Evolutionary conservation across 2,329 filamentous ascomycete species (phyloP).

Genomic region (Fonsecaea monophora): DNA sequence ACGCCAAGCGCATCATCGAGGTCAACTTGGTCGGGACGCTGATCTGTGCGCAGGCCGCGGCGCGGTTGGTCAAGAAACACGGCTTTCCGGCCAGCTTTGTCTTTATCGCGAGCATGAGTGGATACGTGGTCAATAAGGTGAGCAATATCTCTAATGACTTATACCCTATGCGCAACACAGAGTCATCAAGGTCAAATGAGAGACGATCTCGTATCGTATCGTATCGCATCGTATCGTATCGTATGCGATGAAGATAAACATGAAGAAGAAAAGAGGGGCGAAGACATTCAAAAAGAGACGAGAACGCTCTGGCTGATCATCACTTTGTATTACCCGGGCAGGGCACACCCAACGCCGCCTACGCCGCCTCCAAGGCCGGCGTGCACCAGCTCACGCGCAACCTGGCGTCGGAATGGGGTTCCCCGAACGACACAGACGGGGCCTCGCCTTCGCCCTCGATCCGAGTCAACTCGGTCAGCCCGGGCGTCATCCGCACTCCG

Average conservation of each 20-base stretch:
- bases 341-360: slow-evolving; percentile 61
- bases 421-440: slow-evolving; percentile 59
- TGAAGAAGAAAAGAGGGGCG: too few relatives aligned
- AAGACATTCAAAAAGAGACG: too few relatives aligned
- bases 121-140: slow-evolving; percentile 70
- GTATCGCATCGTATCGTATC: too few relatives aligned
- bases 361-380: slow-evolving; percentile 70
- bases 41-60: slow-evolving; percentile 55
- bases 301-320: neutral
- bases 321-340: neutral
- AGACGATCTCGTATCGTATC: too few relatives aligned
- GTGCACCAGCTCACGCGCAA: slow-evolving; percentile 68
- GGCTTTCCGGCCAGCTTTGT: slow-evolving; percentile 70
- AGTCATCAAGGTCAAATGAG: too few relatives aligned
- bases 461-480: slow-evolving; percentile 60
- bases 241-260: too few relatives aligned
- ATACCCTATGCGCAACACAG: neutral
- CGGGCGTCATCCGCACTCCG: slow-evolving; percentile 45
- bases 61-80: slow-evolving; percentile 38
- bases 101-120: slow-evolving; percentile 78
- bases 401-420: slow-evolving; percentile 71
- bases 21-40: slow-evolving; percentile 71
- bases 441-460: slow-evolving; percentile 41
- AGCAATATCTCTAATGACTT: neutral
- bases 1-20: slow-evolving; percentile 65